phyloP scores from a whole-genome alignment of 768 basidiomycete species.

The Phlebiopsis flavidoalba region DNA sequence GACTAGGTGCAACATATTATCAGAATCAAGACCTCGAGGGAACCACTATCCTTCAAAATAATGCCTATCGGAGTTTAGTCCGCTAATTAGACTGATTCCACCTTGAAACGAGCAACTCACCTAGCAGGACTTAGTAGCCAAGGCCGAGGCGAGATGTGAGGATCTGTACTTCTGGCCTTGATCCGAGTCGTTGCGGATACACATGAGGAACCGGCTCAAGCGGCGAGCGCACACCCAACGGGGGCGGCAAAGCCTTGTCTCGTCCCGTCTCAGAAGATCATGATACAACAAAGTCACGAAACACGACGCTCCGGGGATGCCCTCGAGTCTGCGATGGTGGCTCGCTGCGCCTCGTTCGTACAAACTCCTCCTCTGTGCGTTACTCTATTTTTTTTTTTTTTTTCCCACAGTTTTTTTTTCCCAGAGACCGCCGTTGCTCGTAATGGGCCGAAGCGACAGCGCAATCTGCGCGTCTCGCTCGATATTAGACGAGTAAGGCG shows the following conservation, averaged over 20 bases:
- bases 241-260: constrained; percentile 68
- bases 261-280: constrained; percentile 30
- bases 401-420: too few species aligned
- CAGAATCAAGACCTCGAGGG: constrained; percentile 55
- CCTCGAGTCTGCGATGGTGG: constrained; percentile 64
- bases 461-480: constrained; percentile 66
- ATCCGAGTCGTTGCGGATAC: constrained; percentile 74
- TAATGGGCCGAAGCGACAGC: constrained; percentile 65
- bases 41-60: constrained; percentile 45
- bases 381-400: too few species aligned
- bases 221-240: too few species aligned
- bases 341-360: constrained; percentile 61
- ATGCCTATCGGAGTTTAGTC: background rate
- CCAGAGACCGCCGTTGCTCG: constrained; percentile 76
- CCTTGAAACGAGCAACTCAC: constrained; percentile 1
- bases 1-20: constrained; percentile 48
- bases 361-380: constrained; percentile 75
- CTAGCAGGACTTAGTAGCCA: constrained; percentile 26
- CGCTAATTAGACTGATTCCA: background rate
- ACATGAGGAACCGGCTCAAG: constrained; percentile 67
- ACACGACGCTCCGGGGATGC: constrained; percentile 81
- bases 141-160: constrained; percentile 21
- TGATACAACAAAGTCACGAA: constrained; percentile 73
- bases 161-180: constrained; percentile 49
- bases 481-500: constrained; percentile 80